These are phyloP conservation scores for Cladosporium sp. DNA, from an alignment of 2,329 filamentous ascomycete species.

Conservation along the genomic window DNA sequence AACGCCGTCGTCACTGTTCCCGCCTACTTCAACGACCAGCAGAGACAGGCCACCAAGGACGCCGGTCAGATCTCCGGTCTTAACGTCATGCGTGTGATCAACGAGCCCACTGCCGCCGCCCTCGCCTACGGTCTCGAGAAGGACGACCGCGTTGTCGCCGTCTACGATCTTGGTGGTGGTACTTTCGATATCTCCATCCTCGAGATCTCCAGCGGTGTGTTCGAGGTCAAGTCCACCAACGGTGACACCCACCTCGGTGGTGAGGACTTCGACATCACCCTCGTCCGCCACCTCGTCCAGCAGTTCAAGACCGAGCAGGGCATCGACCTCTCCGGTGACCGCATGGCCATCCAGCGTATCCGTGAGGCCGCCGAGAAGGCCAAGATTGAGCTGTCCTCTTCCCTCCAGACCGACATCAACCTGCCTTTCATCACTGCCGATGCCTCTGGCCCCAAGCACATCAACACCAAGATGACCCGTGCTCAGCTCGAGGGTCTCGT, in stretches of 20 bases:
- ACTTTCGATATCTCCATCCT: conserved; percentile 99
- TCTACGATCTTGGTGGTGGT: conserved; percentile 97
- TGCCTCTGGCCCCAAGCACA: conserved; percentile 93
- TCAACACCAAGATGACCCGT: conserved; percentile 91
- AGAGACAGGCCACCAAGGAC: conserved; percentile 97
- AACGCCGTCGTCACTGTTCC: conserved; percentile 97
- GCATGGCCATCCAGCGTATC: conserved; percentile 99
- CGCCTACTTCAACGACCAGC: conserved; percentile 98
- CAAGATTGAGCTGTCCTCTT: conserved; percentile 97
- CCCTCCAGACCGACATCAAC: conserved; percentile 95
- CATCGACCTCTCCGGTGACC: conserved; percentile 84
- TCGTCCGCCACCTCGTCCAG: conserved; percentile 88
- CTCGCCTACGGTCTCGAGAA: conserved; percentile 96
- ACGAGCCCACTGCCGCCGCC: conserved; percentile 94
- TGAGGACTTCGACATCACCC: conserved; percentile 94
- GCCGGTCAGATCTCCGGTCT: conserved; percentile 94
- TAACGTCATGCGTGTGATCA: conserved; percentile 95
- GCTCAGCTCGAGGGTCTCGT: conserved; percentile 91
- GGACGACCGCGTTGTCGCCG: conserved; percentile 86
- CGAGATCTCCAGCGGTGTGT: conserved; percentile 95
- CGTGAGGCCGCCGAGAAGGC: conserved; percentile 98
- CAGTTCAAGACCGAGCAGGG: conserved; percentile 96
- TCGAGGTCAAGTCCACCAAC: conserved; percentile 99
- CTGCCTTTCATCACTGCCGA: conserved; percentile 98
- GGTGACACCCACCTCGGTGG: conserved; percentile 98